Evolutionary conservation across 495 filamentous ascomycete species (phyloP), one percentile per base, ranked within the genome.

Genomic region (Xylaria nigripes): DNA sequence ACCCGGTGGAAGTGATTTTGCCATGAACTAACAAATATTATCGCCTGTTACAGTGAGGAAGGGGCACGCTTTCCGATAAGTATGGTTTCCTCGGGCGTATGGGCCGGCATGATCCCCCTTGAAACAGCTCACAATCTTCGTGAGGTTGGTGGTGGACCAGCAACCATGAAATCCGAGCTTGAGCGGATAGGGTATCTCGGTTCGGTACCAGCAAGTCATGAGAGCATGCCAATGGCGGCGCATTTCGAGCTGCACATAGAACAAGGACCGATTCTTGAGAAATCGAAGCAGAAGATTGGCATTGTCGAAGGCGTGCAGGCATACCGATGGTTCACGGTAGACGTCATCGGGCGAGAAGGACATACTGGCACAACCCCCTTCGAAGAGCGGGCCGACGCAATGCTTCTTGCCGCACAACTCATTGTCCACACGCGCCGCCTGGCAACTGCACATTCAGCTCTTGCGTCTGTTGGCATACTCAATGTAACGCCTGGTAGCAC

Each of bases 211-310:
- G 79, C 79, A 15, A 81, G 75, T 44, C 76, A 85, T 63, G 72
- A 77, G 55, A 67, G 75, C 44, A 83, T 79, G 12, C 86, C 85
- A 0, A 82, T 91, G 72, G 88, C 80, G 16, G 87, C 87, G 1
- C 86, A 90, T 64, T 91, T 91, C 66, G 87, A 93, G 63, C 71
- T 90, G 3, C 87, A 91, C 60, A 90, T 90, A 50, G 87, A 91
- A 59, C 86, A 91, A 67, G 86, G 86, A 0, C 85, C 85, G 19
- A 76, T 84, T 36, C 75, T 91, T 1, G 78, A 87, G 48, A 68
- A 70, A 1, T 73, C 77, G 15, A 69, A 72, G 21, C 74, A 81
- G 56, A 82, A 81, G 44, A 75, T 89, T 23, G 86, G 86, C 9
- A 77, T 87, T 2, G 86, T 90, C 16, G 76, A 76, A 15, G 86